Percentiles rank a stretch among this genome's conserved stretches.
phyloP scores from a whole-genome alignment of 257 asterid genomes.

The Solanum paucissectum region DNA sequence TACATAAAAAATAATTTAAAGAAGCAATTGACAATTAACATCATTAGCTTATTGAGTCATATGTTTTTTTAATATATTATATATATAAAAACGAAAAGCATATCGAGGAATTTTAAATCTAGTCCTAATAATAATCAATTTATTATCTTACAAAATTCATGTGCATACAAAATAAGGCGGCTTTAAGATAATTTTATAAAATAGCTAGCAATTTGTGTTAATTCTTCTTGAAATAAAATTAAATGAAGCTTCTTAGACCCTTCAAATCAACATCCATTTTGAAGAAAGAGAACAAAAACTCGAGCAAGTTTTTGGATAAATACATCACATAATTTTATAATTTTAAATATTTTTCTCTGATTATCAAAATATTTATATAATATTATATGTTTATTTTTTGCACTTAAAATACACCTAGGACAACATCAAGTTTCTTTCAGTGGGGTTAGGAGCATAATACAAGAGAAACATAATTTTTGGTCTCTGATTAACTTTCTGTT shows the following conservation, averaged over 20 bases:
- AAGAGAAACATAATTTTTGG: too few species aligned
- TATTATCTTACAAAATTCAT: neutral
- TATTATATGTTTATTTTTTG: neutral
- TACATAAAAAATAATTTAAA: neutral
- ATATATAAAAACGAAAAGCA: neutral
- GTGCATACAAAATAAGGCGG: neutral
- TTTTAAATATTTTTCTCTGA: neutral
- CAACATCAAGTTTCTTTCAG: too few species aligned
- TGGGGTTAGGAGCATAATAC: too few species aligned
- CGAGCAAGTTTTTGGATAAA: neutral
- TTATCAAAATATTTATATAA: neutral
- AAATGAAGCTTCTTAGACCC: neutral
- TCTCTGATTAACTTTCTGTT: too few species aligned
- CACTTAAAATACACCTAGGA: neutral
- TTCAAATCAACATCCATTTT: neutral
- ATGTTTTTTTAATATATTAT: neutral
- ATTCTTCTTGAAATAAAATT: neutral
- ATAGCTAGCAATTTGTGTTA: neutral
- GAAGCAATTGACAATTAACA: neutral
- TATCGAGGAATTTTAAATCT: neutral
- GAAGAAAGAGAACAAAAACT: neutral
- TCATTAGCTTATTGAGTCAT: neutral
- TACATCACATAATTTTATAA: neutral
- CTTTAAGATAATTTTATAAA: neutral
- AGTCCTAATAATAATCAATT: neutral